Evolutionary conservation across 805 yeast genomes (phyloP).

Genomic region (Phaffomyces opuntiae): DNA sequence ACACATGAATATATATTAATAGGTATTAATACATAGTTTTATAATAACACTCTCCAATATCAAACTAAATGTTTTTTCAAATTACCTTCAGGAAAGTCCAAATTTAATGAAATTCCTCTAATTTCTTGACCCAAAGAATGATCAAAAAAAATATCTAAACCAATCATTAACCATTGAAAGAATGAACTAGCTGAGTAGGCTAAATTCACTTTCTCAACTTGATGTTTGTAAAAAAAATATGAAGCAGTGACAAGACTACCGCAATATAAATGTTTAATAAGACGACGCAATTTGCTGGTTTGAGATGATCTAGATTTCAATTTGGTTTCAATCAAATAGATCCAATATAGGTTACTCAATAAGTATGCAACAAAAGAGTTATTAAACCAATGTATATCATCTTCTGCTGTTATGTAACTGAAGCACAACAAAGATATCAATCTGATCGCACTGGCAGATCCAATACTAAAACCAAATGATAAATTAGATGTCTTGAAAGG

Average conservation of each 20-base stretch:
- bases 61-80: conserved; percentile 4
- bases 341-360: conserved; percentile 5
- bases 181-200: conserved; percentile 14
- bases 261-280: neutral
- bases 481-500: neutral
- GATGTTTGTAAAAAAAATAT: conserved; percentile 13
- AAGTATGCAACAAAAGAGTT: conserved; percentile 9
- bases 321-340: conserved; percentile 2
- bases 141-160: conserved; percentile 11
- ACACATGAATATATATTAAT: neutral
- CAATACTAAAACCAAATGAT: neutral
- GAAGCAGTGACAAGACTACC: neutral
- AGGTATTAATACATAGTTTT: neutral
- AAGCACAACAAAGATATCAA: conserved; percentile 6
- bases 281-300: conserved; percentile 1
- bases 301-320: neutral
- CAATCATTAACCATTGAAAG: conserved; percentile 12
- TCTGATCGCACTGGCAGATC: neutral
- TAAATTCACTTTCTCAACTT: conserved; percentile 8
- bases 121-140: conserved; percentile 3
- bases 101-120: neutral
- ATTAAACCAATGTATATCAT: conserved; percentile 5
- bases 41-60: neutral
- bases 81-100: conserved; percentile 5
- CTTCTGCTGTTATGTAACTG: conserved; percentile 9